These are phyloP conservation scores for Pythium sp. DNA, from an alignment of 352 stramenopile genomes.

Conservation along the genomic window DNA sequence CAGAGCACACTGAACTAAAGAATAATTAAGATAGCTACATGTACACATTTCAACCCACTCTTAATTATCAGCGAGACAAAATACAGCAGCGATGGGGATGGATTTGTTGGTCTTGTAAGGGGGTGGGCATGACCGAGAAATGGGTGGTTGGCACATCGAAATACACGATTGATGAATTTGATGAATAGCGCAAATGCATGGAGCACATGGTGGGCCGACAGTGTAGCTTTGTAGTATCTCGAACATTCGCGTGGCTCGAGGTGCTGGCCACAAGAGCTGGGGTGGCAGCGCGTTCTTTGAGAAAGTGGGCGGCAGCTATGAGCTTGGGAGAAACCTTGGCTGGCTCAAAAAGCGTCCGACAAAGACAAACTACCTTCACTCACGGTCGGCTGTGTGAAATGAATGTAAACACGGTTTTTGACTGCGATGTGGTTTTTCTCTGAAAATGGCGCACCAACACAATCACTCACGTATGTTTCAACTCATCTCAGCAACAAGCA, in stretches of 20 bases:
- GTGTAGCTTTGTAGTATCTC: not conserved
- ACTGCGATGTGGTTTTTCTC: too few species aligned
- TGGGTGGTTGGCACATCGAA: not conserved
- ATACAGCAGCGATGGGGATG: not conserved
- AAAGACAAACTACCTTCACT: too few species aligned
- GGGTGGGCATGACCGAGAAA: not conserved
- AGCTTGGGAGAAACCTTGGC: too few species aligned
- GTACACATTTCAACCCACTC: not conserved
- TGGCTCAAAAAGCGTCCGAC: too few species aligned
- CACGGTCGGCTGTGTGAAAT: too few species aligned
- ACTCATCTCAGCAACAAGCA: too few species aligned
- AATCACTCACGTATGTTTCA: too few species aligned
- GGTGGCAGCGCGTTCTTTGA: too few species aligned
- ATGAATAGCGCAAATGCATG: too few species aligned
- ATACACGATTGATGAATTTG: not conserved
- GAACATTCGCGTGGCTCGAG: not conserved
- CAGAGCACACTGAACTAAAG: not conserved
- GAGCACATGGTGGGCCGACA: not conserved
- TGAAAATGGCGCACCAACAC: too few species aligned
- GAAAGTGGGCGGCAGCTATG: too few species aligned
- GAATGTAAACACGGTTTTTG: too few species aligned
- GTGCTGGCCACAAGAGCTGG: not conserved
- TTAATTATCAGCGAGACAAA: not conserved
- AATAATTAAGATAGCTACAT: not conserved
- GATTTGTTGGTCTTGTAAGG: not conserved